phyloP scores from a whole-genome alignment of 257 asterid genomes.

The Ilex asprella region DNA sequence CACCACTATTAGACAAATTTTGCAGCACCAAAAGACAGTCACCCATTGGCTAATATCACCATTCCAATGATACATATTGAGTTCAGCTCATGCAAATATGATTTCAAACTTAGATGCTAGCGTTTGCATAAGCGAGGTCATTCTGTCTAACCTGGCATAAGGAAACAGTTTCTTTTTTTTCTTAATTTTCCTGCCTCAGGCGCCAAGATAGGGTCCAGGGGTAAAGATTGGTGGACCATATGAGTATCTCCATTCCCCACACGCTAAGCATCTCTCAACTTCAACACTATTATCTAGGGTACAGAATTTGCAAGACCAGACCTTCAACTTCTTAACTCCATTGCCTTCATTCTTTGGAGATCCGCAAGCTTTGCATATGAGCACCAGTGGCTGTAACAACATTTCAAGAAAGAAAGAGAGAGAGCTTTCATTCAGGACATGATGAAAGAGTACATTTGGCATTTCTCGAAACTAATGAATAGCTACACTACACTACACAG shows the following conservation, averaged over 20 bases:
- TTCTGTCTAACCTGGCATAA: too few species aligned
- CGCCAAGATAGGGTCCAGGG: conserved; percentile 36
- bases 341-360: conserved; percentile 28
- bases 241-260: conserved; percentile 89
- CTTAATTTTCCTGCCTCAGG: conserved; percentile 20
- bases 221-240: conserved; percentile 61
- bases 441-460: neutral
- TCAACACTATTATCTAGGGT: conserved; percentile 51
- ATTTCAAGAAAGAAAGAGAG: too few species aligned
- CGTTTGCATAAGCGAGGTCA: too few species aligned
- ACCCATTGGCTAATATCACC: too few species aligned
- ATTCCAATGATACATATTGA: too few species aligned
- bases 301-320: conserved; percentile 82
- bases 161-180: neutral
- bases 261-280: conserved; percentile 58
- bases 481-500: too few species aligned
- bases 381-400: conserved; percentile 44
- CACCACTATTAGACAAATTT: too few species aligned
- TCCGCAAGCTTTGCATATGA: conserved; percentile 62
- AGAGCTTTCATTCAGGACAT: neutral
- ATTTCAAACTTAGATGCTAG: too few species aligned
- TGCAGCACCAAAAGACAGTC: too few species aligned
- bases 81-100: too few species aligned
- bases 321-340: conserved; percentile 24
- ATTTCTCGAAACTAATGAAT: too few species aligned